Conservation (phyloP, 164 flowering plant species). For the Chloranthus sessilifolius region DNA sequence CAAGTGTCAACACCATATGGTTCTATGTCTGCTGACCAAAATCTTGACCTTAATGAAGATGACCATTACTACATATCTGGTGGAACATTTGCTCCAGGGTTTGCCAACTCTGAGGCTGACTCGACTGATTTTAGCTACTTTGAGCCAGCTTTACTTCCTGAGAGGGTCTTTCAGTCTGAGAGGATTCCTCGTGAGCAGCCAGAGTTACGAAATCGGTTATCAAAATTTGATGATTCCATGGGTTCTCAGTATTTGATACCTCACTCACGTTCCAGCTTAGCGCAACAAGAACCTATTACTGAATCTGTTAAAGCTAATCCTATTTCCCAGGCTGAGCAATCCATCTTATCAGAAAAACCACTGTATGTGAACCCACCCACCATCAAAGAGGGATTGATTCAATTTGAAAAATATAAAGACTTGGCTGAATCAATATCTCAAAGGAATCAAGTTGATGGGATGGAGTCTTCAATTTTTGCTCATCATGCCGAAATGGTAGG, state of each 20-base stretch:
- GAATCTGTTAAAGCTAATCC: conserved; percentile 33
- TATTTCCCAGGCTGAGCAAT: conserved; percentile 22
- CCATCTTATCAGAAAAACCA: conserved; percentile 22
- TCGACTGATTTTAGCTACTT: conserved; percentile 31
- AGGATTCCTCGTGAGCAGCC: conserved; percentile 61
- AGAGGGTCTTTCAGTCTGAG: conserved; percentile 58
- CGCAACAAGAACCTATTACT: conserved; percentile 25
- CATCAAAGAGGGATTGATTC: conserved; percentile 30
- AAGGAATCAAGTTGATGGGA: conserved; percentile 7
- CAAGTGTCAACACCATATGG: conserved; percentile 18
- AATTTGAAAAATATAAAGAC: conserved; percentile 32
- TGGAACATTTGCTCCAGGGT: conserved; percentile 23
- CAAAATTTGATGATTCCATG: conserved; percentile 77
- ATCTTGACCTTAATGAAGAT: conserved; percentile 26
- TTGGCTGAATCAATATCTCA: conserved; percentile 25
- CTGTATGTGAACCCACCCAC: conserved; percentile 23
- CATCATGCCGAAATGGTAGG: too few species aligned
- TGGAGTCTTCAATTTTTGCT: conserved; percentile 6
- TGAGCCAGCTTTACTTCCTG: conserved; percentile 47
- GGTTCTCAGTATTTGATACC: conserved; percentile 46
- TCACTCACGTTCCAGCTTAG: conserved; percentile 32
- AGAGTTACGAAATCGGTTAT: conserved; percentile 48
- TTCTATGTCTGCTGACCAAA: conserved; percentile 19
- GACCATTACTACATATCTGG: conserved; percentile 24
- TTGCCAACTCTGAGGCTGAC: conserved; percentile 39